These are phyloP conservation scores for Castanea mollissima DNA, from an alignment of 306 rosid genomes.

Conservation along the genomic window DNA sequence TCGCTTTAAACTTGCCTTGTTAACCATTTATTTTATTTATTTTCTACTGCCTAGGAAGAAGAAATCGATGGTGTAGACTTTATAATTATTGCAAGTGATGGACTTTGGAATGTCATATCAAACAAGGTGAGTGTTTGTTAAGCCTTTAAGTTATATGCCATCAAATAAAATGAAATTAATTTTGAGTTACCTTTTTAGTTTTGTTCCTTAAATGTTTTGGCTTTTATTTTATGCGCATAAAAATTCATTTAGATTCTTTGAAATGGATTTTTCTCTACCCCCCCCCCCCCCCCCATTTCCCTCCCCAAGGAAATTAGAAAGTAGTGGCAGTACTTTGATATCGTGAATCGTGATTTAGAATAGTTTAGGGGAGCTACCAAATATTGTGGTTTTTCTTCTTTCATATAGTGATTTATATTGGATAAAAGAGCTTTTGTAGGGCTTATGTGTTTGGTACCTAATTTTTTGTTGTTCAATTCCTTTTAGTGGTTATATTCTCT, in stretches of 20 bases:
- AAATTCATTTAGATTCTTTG: not conserved
- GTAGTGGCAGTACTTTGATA: too few species aligned
- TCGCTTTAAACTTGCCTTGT: not conserved
- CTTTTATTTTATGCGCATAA: not conserved
- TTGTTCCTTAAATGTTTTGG: not conserved
- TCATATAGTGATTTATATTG: too few species aligned
- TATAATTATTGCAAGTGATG: constrained; percentile 82
- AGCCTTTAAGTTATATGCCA: not conserved
- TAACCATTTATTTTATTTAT: constrained; percentile 11
- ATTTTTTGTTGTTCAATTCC: too few species aligned
- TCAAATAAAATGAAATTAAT: not conserved
- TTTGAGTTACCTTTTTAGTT: not conserved
- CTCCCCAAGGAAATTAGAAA: too few species aligned
- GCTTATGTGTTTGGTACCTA: too few species aligned
- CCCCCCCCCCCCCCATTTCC: too few species aligned
- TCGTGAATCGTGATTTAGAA: too few species aligned
- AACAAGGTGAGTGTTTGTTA: constrained; percentile 56
- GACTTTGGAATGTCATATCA: constrained; percentile 90
- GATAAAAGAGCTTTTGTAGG: too few species aligned
- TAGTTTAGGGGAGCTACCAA: too few species aligned
- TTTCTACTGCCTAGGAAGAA: constrained; percentile 60
- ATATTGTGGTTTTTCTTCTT: too few species aligned
- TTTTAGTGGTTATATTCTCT: too few species aligned
- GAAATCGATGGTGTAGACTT: constrained; percentile 73
- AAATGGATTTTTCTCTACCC: too few species aligned